Evolutionary conservation across 345 rosid genomes (phyloP).

Genomic region (Clausena lansium): DNA sequence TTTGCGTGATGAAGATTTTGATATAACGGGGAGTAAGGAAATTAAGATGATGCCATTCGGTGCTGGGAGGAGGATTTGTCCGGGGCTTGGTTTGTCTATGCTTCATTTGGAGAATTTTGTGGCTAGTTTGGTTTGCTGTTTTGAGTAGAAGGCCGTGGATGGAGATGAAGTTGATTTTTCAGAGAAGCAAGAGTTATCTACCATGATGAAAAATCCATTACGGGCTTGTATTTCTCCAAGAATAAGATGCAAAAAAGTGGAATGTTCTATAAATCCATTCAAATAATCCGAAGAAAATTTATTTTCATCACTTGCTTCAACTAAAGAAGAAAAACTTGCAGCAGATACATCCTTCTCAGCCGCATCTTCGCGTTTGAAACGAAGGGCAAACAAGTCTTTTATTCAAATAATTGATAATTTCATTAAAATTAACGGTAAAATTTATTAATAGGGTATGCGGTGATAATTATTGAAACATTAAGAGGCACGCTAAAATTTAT

Average conservation of each 20-base stretch:
- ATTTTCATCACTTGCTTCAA: too few species aligned
- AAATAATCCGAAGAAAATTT: too few species aligned
- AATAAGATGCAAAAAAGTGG: neutral
- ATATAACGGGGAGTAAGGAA: slow-evolving; percentile 11
- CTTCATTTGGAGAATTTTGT: slow-evolving; percentile 7
- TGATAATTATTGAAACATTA: too few species aligned
- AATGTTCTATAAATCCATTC: too few species aligned
- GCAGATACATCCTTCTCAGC: too few species aligned
- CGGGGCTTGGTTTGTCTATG: neutral
- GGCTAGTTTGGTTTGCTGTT: neutral
- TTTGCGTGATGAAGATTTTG: neutral
- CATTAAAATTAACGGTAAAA: too few species aligned
- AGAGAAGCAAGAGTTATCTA: slow-evolving; percentile 13
- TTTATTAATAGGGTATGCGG: too few species aligned
- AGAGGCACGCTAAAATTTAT: too few species aligned
- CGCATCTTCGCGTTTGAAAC: too few species aligned
- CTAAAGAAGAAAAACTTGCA: too few species aligned
- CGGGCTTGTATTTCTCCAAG: neutral
- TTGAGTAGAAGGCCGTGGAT: slow-evolving; percentile 3
- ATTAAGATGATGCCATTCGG: slow-evolving; percentile 16
- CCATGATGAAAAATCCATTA: slow-evolving; percentile 10
- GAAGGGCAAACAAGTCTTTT: too few species aligned
- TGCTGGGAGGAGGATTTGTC: slow-evolving; percentile 3
- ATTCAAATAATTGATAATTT: too few species aligned
- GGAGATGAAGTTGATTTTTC: neutral